A percentile compares a stretch with the other conserved stretches of the same genome.
Evolutionary conservation across 2,329 filamentous ascomycete species (phyloP).

Genomic region (Ceratocystis albifundus): DNA sequence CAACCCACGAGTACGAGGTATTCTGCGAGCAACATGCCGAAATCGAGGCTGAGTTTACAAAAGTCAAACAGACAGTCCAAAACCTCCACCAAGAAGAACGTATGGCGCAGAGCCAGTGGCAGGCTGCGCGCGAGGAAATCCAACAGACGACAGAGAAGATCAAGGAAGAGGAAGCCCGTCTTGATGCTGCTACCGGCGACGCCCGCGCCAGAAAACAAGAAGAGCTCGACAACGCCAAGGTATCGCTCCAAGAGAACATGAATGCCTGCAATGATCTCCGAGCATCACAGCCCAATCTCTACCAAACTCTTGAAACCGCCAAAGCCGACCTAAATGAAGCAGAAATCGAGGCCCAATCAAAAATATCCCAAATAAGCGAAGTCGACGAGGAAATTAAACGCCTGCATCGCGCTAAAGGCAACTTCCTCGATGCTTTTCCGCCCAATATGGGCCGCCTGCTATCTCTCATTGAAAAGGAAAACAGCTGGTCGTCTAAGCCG

Average conservation of each 20-base stretch:
- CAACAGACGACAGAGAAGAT: constrained; percentile 39
- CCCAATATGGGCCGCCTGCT: constrained; percentile 52
- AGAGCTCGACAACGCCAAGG: constrained; percentile 31
- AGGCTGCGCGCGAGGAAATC: constrained; percentile 39
- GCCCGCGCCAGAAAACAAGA: constrained; percentile 52
- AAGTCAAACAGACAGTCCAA: constrained; percentile 36
- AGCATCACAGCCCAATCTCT: constrained; percentile 5
- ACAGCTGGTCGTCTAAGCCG: constrained; percentile 57
- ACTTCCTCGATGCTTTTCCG: constrained; percentile 54
- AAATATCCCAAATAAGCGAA: constrained; percentile 26
- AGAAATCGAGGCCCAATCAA: constrained; percentile 25
- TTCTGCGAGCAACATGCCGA: constrained; percentile 33
- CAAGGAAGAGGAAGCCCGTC: constrained; percentile 45
- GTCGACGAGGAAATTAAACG: constrained; percentile 26
- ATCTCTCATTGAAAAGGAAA: constrained; percentile 56
- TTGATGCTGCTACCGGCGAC: constrained; percentile 59
- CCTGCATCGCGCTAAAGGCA: constrained; percentile 35
- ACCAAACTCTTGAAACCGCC: constrained; percentile 14
- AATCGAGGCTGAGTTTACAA: constrained; percentile 24
- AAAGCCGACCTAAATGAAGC: constrained; percentile 26
- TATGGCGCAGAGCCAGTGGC: constrained; percentile 39
- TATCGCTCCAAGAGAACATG: constrained; percentile 5
- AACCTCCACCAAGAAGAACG: constrained; percentile 54
- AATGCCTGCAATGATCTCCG: background rate
- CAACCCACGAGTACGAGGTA: constrained; percentile 28